Conservation (phyloP, 2,329 filamentous ascomycete genomes). For the Talaromyces piceae region DNA sequence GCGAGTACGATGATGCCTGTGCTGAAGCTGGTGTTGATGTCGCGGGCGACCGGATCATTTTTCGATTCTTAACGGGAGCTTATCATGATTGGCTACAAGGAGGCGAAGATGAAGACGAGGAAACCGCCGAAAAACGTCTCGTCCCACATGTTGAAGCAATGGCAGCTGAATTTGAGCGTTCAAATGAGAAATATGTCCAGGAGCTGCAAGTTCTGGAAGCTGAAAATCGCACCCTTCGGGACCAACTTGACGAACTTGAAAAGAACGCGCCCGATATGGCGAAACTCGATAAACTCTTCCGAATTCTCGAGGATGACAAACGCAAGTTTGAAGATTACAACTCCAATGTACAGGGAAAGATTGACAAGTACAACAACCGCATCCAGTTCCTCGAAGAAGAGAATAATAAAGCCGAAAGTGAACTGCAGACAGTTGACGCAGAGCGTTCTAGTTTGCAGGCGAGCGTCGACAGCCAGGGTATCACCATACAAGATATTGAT, state of each 20-base stretch:
- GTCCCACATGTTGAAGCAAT: conserved; percentile 80
- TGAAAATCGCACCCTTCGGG: conserved; percentile 70
- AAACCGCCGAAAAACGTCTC: conserved; percentile 71
- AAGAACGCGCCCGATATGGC: conserved; percentile 78
- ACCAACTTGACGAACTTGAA: conserved; percentile 84
- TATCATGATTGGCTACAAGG: conserved; percentile 93
- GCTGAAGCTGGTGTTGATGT: conserved; percentile 83
- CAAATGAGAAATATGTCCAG: conserved; percentile 75
- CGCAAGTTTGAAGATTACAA: conserved; percentile 96
- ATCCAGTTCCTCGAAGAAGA: conserved; percentile 80
- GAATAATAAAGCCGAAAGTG: conserved; percentile 66
- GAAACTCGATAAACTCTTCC: conserved; percentile 79
- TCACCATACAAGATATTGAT: conserved; percentile 97
- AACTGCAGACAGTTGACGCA: conserved; percentile 71
- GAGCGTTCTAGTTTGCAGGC: conserved; percentile 75
- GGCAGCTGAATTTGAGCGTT: conserved; percentile 76
- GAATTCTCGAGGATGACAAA: conserved; percentile 89
- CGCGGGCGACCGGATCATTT: conserved; percentile 84
- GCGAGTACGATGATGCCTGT: conserved; percentile 84
- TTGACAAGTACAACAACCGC: conserved; percentile 78
- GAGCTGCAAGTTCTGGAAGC: conserved; percentile 80
- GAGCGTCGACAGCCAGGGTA: conserved; percentile 83
- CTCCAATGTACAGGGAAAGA: conserved; percentile 69
- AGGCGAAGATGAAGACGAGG: conserved; percentile 79
- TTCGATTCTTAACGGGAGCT: conserved; percentile 79